Conservation (phyloP, 1,139 yeast species). For the Diutina catenulata region DNA sequence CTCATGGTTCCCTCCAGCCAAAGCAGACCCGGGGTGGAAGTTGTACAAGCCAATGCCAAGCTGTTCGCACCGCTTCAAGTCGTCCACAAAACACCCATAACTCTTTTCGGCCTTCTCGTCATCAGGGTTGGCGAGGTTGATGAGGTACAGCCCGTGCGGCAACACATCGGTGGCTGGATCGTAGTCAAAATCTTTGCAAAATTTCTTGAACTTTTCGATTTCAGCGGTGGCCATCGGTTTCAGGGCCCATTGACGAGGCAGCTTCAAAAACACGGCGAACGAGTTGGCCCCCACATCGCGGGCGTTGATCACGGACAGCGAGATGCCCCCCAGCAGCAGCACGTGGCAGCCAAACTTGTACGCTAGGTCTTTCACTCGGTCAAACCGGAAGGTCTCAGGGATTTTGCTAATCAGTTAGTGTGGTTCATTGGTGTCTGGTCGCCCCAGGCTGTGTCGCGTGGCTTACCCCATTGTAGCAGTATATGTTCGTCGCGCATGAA, state of each 20-base stretch:
- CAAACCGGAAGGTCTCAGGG: conserved; percentile 1
- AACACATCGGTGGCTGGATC: conserved; percentile 67
- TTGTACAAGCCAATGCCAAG: conserved; percentile 79
- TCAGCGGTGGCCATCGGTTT: conserved; percentile 65
- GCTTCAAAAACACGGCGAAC: conserved; percentile 82
- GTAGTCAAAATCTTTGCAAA: conserved; percentile 53
- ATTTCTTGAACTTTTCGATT: conserved; percentile 46
- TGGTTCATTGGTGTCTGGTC: too few relatives aligned
- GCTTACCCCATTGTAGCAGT: too few relatives aligned
- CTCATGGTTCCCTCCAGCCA: conserved; percentile 52
- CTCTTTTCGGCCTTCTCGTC: conserved; percentile 67
- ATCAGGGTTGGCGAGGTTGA: conserved; percentile 88
- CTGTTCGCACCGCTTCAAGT: conserved; percentile 73
- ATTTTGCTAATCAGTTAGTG: conserved; percentile 3
- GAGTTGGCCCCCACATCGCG: conserved; percentile 69
- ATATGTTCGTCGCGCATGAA: too few relatives aligned
- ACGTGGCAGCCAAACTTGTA: conserved; percentile 78
- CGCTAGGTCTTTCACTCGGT: conserved; percentile 5
- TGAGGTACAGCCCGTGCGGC: conserved; percentile 93
- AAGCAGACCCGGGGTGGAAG: conserved; percentile 89
- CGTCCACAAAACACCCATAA: conserved; percentile 73
- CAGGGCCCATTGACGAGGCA: conserved; percentile 86
- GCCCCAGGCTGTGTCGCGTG: too few relatives aligned
- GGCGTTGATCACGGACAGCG: conserved; percentile 68
- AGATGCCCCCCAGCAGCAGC: conserved; percentile 59